These are phyloP conservation scores for Rhodotorula sp. DNA, from an alignment of 1,284 basidiomycete species.

Conservation along the genomic window DNA sequence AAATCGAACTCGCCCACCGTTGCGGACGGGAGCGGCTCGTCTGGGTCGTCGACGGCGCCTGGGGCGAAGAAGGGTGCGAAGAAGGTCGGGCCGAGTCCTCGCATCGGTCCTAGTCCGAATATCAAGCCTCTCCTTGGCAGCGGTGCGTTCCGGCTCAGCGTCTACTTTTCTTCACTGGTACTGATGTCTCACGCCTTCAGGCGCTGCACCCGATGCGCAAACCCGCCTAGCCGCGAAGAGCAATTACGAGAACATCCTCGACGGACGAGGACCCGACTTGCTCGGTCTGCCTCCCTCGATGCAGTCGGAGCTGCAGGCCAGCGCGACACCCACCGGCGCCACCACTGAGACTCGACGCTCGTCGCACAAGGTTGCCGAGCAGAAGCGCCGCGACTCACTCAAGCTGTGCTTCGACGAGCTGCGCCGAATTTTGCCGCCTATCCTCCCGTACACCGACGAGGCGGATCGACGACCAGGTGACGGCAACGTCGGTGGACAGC, in stretches of 20 bases:
- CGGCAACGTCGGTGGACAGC: conserved; percentile 45
- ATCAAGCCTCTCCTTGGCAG: conserved; percentile 14
- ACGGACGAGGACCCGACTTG: conserved; percentile 16
- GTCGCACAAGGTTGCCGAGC: conserved; percentile 95
- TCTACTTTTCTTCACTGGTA: too few relatives aligned
- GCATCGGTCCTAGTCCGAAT: conserved; percentile 14
- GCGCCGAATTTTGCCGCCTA: conserved; percentile 78
- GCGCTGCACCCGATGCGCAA: conserved; percentile 13
- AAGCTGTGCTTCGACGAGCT: conserved; percentile 96
- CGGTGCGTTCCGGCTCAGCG: neutral
- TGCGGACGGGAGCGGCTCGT: neutral
- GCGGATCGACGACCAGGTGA: conserved; percentile 42
- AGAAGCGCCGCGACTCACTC: conserved; percentile 90
- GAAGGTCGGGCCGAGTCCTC: conserved; percentile 24
- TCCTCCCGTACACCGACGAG: conserved; percentile 49
- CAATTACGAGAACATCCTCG: conserved; percentile 32
- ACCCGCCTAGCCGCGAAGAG: conserved; percentile 16
- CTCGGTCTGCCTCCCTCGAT: conserved; percentile 19
- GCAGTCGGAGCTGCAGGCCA: conserved; percentile 7
- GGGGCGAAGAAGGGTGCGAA: conserved; percentile 6
- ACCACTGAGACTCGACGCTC: conserved; percentile 64
- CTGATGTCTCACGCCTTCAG: too few relatives aligned
- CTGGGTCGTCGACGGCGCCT: too few relatives aligned
- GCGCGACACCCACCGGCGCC: conserved; percentile 21
- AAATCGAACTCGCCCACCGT: neutral